Base-by-base conservation (phyloP, 805 yeast genomes). In the baker's yeast (Saccharomyces cerevisiae) region DNA sequence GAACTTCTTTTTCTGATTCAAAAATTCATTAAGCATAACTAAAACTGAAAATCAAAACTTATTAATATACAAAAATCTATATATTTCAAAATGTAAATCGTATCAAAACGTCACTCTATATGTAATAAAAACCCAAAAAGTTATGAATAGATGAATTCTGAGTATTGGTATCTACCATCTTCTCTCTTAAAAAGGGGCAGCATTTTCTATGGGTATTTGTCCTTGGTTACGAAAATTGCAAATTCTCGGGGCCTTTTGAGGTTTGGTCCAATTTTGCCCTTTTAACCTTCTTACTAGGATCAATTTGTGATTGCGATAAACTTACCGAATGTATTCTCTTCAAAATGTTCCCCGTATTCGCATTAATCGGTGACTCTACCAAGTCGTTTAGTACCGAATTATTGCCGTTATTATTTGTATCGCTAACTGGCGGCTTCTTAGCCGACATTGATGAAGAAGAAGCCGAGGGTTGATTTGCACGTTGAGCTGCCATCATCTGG, bases 251-350 rank as follows among this genome's bases (percentile, higher is more conserved):
- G 17, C 51, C 58, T 29, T 59, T 58, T 32, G 55, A 57, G 6
- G 68, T 59, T 46, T 60, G 63, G 53, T 67, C 69, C 24, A 69
- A 55, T 57, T 59, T 65, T 27, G 72, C 72, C 32, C 72, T 63
- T 50, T 68, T 69, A 17, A 65, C 58, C 49, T 61, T 66, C 49
- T 59, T 63, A 17, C 59, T 51, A 8, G 68, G 68, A 27, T 63
- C 67, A 10, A 22, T 57, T 48, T 60, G 64, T 5, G 66, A 59
- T 49, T 65, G 69, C 13, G 67, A 61, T 22, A 65, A 53, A 36
- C 65, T 60, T 17, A 64, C 63, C 9, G 68, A 65, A 46, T 60
- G 67, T 1, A 62, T 63, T 13, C 65, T 53, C 49, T 65, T 65
- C 47, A 61, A 53, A 3, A 57, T 53, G n/a, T 56, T 60, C 17